Evolutionary conservation across 2,329 filamentous ascomycete genomes (phyloP).

Genomic region (Penicillium italicum): DNA sequence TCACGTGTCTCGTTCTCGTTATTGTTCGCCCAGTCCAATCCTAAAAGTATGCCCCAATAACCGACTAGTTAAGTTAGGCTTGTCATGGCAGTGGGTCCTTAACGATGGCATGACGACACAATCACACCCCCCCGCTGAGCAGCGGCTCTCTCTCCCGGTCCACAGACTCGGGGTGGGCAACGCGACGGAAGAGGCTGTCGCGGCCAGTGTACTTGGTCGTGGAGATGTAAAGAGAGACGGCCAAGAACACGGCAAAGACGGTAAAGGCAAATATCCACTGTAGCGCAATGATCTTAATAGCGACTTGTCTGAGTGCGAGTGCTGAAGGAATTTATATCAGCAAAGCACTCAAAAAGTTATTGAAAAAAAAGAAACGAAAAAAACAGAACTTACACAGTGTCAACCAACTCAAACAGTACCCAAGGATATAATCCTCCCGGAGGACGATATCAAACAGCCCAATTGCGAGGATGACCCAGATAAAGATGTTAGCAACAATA

Average conservation of each 20-base stretch:
- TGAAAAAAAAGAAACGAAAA: too few relatives aligned
- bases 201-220: slow-evolving; percentile 35
- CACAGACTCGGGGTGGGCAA: slow-evolving; percentile 37
- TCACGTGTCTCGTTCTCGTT: not conserved
- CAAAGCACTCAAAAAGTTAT: not conserved
- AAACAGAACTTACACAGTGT: slow-evolving; percentile 56
- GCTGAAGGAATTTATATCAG: slow-evolving; percentile 35
- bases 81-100: not conserved
- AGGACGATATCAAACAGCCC: slow-evolving; percentile 70
- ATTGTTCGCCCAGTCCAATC: not conserved
- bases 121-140: slow-evolving; percentile 40
- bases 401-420: slow-evolving; percentile 72
- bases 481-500: slow-evolving; percentile 79
- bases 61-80: not conserved
- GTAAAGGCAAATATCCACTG: slow-evolving; percentile 92
- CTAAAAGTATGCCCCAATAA: not conserved
- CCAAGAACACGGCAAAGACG: slow-evolving; percentile 72
- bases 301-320: slow-evolving; percentile 74
- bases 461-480: slow-evolving; percentile 77
- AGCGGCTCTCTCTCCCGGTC: slow-evolving; percentile 55
- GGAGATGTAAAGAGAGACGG: slow-evolving; percentile 56
- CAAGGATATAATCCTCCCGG: slow-evolving; percentile 74
- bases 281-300: slow-evolving; percentile 67
- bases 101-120: not conserved
- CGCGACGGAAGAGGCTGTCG: slow-evolving; percentile 35